Evolutionary conservation across 257 asterid genomes (phyloP).

Genomic region (Striga asiatica): DNA sequence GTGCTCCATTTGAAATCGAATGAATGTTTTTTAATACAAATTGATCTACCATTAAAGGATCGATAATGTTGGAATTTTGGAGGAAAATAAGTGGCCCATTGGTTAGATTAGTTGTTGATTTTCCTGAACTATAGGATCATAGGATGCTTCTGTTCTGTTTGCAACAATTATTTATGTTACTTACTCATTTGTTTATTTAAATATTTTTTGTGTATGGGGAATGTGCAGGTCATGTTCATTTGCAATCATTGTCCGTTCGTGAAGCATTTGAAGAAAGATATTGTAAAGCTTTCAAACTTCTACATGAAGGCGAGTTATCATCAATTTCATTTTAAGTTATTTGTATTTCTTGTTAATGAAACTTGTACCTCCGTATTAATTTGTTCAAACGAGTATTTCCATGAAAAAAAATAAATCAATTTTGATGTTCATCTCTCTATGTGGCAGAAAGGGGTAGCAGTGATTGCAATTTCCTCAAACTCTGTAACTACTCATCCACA

Average conservation of each 20-base stretch:
- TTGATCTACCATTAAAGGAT: not conserved
- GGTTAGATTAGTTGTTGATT: not conserved
- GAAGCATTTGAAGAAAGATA: constrained; percentile 60
- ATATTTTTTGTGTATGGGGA: not conserved
- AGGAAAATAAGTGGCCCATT: not conserved
- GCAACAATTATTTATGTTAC: no score
- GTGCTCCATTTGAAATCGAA: not conserved
- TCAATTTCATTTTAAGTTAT: not conserved
- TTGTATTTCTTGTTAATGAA: no score
- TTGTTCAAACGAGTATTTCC: constrained; percentile 1
- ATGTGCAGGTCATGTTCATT: constrained; percentile 64
- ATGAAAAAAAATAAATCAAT: no score
- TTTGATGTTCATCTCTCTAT: no score
- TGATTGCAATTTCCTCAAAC: constrained; percentile 82
- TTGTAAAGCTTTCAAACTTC: constrained; percentile 69
- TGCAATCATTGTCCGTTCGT: constrained; percentile 93
- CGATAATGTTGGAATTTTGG: not conserved
- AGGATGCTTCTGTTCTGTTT: constrained; percentile 6
- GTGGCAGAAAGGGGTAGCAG: constrained; percentile 89
- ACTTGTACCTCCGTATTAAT: not conserved
- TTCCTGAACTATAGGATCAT: constrained; percentile 2
- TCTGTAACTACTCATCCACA: constrained; percentile 72
- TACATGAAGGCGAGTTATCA: constrained; percentile 61
- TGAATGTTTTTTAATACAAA: not conserved
- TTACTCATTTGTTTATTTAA: no score